phyloP scores from a whole-genome alignment of 2,329 filamentous ascomycete species.

The Drechmeria coniospora region DNA sequence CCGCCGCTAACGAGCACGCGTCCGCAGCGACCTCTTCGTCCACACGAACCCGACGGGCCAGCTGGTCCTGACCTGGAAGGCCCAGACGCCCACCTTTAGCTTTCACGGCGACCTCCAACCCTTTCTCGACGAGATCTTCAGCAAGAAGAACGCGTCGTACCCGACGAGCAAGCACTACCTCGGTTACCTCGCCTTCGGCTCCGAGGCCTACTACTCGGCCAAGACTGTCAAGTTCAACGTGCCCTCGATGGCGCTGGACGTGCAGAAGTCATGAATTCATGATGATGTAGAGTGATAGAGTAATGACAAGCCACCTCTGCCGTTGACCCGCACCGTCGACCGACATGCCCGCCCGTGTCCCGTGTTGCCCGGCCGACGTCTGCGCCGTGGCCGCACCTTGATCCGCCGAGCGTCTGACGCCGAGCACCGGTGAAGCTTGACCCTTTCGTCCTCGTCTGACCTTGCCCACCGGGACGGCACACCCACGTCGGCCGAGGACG shows the following conservation, averaged over 20 bases:
- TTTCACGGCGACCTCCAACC: slow-evolving; percentile 32
- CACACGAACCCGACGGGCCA: slow-evolving; percentile 24
- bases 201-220: slow-evolving; percentile 29
- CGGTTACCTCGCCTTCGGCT: slow-evolving; percentile 35
- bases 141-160: slow-evolving; percentile 16
- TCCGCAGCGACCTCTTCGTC: slow-evolving; percentile 23
- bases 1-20: slow-evolving; percentile 2
- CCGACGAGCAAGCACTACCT: slow-evolving; percentile 28
- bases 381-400: no score
- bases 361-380: no score
- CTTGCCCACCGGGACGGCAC: no score
- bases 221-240: slow-evolving; percentile 33
- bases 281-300: no score
- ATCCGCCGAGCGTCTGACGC: no score
- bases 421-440: no score
- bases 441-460: no score
- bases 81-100: slow-evolving; percentile 16
- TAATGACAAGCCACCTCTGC: no score
- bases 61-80: slow-evolving; percentile 34
- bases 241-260: slow-evolving; percentile 19
- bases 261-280: slow-evolving; percentile 9
- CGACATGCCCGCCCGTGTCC: no score
- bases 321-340: no score
- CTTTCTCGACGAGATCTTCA: slow-evolving; percentile 25
- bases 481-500: no score